These are phyloP conservation scores for Stagonosporopsis chrysanthemi DNA, from an alignment of 2,329 filamentous ascomycete genomes.

Conservation along the genomic window DNA sequence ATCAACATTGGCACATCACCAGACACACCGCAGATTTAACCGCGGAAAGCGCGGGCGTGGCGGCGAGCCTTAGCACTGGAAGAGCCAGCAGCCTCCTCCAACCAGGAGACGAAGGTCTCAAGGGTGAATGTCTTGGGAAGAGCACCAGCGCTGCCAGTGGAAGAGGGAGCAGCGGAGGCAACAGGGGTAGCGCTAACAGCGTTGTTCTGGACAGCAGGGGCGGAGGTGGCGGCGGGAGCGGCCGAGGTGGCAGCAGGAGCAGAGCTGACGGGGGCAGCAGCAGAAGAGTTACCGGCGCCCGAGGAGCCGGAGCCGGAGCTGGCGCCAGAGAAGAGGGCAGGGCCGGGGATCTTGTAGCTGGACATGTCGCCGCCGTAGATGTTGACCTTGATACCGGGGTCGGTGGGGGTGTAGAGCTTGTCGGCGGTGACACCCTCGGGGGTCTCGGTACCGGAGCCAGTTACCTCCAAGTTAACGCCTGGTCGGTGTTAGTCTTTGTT, in stretches of 20 bases:
- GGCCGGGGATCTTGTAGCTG: conserved; percentile 61
- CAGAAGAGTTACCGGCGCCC: conserved; percentile 13
- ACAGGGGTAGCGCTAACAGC: not conserved
- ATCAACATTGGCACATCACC: conserved; percentile 8
- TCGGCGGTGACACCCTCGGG: conserved; percentile 56
- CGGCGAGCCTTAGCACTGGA: conserved; percentile 30
- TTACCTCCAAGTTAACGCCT: conserved; percentile 62
- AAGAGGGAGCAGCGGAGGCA: conserved; percentile 14
- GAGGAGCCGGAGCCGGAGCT: conserved; percentile 20
- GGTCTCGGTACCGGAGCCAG: conserved; percentile 59
- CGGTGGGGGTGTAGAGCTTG: conserved; percentile 64
- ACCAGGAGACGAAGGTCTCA: conserved; percentile 34
- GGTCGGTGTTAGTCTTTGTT: not conserved
- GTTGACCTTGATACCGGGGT: conserved; percentile 67
- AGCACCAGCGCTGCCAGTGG: conserved; percentile 16
- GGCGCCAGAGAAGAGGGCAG: conserved; percentile 46
- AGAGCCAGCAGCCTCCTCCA: conserved; percentile 32
- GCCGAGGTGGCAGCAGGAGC: conserved; percentile 7
- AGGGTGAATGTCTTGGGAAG: conserved; percentile 30
- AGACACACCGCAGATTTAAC: conserved; percentile 6
- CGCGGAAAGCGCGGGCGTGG: conserved; percentile 30
- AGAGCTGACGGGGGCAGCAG: conserved; percentile 19
- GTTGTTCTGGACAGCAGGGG: conserved; percentile 6
- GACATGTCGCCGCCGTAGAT: conserved; percentile 59
- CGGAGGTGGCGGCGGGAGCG: conserved; percentile 14